These are phyloP conservation scores for Setaria viridis DNA, from an alignment of 202 grass and related monocot genomes.

Conservation along the genomic window DNA sequence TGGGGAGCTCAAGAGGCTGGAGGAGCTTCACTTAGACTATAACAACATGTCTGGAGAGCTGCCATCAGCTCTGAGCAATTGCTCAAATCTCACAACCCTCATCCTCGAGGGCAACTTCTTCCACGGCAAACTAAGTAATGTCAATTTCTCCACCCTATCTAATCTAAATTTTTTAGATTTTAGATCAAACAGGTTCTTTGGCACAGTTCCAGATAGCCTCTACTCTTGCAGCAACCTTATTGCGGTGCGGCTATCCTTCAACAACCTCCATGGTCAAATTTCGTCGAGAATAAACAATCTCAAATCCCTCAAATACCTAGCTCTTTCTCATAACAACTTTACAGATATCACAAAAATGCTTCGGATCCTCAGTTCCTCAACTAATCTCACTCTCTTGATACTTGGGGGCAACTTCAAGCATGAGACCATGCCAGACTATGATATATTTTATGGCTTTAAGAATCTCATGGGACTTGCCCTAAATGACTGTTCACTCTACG, in stretches of 20 bases:
- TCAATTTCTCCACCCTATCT: conserved; percentile 51
- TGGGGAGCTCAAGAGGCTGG: conserved; percentile 20
- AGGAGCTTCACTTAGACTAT: conserved; percentile 34
- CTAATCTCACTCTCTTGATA: conserved; percentile 28
- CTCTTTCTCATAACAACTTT: conserved; percentile 40
- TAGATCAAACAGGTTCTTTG: conserved; percentile 41
- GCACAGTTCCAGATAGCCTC: conserved; percentile 47
- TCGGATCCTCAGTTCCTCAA: conserved; percentile 39
- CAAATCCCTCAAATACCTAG: conserved; percentile 44
- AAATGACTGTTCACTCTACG: conserved; percentile 46
- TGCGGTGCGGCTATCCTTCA: conserved; percentile 45
- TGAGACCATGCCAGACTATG: conserved; percentile 42
- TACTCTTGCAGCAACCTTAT: conserved; percentile 54
- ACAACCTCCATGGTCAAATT: conserved; percentile 59
- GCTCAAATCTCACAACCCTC: conserved; percentile 26
- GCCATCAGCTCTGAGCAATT: conserved; percentile 26
- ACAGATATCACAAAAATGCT: conserved; percentile 51
- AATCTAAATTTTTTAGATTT: conserved; percentile 41
- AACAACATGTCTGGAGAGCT: conserved; percentile 41
- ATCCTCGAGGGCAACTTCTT: conserved; percentile 35
- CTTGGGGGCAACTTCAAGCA: conserved; percentile 13
- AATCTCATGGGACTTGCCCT: conserved; percentile 52
- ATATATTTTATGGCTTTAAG: conserved; percentile 52
- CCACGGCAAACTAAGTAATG: conserved; percentile 22
- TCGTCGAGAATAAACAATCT: conserved; percentile 47